Evolutionary conservation across 495 filamentous ascomycete species (phyloP).

Genomic region (Daldinia bambusicola): DNA sequence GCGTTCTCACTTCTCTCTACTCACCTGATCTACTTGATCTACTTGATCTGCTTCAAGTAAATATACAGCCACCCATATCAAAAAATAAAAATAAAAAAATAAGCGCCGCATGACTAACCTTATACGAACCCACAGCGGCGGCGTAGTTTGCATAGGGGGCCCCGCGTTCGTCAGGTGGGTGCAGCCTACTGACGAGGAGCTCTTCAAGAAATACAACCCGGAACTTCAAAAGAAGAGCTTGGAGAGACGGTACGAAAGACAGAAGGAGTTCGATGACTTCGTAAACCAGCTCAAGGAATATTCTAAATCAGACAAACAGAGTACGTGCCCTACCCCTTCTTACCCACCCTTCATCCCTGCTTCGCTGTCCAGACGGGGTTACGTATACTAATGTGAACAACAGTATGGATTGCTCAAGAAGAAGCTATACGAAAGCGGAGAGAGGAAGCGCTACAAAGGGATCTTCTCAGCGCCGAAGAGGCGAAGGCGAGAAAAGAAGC

Average conservation of each 20-base stretch:
- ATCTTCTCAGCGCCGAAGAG: constrained; percentile 63
- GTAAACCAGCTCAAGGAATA: constrained; percentile 84
- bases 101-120: constrained; percentile 37
- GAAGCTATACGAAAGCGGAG: constrained; percentile 68
- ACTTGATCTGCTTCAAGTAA: background rate
- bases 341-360: background rate
- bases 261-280: constrained; percentile 90
- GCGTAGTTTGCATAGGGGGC: constrained; percentile 78
- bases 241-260: constrained; percentile 73
- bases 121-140: constrained; percentile 63
- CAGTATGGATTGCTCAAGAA: constrained; percentile 78
- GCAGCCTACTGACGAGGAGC: constrained; percentile 87
- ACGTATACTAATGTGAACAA: constrained; percentile 29
- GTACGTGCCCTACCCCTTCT: constrained; percentile 38
- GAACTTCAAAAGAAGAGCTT: constrained; percentile 87
- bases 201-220: constrained; percentile 91
- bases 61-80: constrained; percentile 7
- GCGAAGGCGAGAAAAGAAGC: constrained; percentile 70
- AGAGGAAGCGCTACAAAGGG: constrained; percentile 62
- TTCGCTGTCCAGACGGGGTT: too few species aligned
- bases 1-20: constrained; percentile 15
- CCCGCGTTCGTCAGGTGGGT: constrained; percentile 84
- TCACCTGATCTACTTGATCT: constrained; percentile 8
- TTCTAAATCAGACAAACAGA: constrained; percentile 90
- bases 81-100: background rate